Base-by-base conservation (phyloP, 176 grass and related monocot species). In the Dendrocalamus sinicus region DNA sequence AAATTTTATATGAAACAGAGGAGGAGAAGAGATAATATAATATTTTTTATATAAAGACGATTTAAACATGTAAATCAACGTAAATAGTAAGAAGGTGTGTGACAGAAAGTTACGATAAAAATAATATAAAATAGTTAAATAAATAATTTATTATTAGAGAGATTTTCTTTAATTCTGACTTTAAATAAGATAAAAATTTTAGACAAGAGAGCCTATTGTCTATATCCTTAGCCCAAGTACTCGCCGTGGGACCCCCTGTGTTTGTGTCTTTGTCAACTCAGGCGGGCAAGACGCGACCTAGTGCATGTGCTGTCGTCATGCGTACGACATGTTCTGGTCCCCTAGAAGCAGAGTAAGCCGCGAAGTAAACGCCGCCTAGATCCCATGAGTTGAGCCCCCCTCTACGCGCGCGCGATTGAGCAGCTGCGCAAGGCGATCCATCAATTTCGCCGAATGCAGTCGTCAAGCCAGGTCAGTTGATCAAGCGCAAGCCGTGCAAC, bases 251-350 rank as follows among this genome's bases (percentile, higher is more conserved):
- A 11, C 28, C 22, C 48, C 32, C n/a, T 1, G 7, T 59, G 55
- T 52, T 53, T 53, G 47, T 12, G 30, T 54, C 1, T n/a, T 20
- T 43, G 20, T 17, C 11, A 8, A 45, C 28, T 65, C 65, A 35
- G 43, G 28, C n/a, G 28, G 28, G 28, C 28, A 28, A 1, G 60
- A 46, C 62, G 51, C 63, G 86, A 70, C 82, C 72, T 40, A 51
- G 67, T 53, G 78, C 59, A 61, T 35, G 86, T 82, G 71, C 76
- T 35, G 37, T 67, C 48, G n/a, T 13, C 60, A n/a, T 4, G 4
- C 35, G 15, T 14, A 20, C 85, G 51, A 13, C 45, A 7, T 32
- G 63, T 8, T 45, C 2, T 30, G 77, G 61, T 67, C 40, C 77
- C 19, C 51, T 35, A 30, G 51, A 39, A 22, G 30, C 51, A 55